Base-by-base conservation (phyloP, 1,284 basidiomycete species). In the Austroboletus novae-zelandiae region DNA sequence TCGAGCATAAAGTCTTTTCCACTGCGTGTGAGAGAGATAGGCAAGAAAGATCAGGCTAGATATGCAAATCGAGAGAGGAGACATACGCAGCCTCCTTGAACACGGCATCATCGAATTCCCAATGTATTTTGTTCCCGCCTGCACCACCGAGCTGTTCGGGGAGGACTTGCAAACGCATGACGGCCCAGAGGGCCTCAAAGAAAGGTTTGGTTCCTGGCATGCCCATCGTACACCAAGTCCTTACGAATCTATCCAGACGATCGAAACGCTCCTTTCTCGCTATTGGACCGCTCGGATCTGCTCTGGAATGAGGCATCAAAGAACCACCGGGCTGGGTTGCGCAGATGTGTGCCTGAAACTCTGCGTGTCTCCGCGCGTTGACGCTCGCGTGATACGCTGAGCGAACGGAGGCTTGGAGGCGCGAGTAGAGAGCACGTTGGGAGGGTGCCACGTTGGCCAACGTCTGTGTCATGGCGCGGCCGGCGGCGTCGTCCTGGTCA, bases 1-100 rank as follows among this genome's bases (percentile, higher is more conserved):
- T 90, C 88, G 40, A 86, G 73, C 85, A 91, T 90, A 62, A 91
- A 89, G 58, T 89, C 83, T 70, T 89, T 89, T 53, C 88, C 88
- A 64, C 88, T 90, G 67, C 46, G 61, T 53, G 58, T 56, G 56
- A 55, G 47, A 61, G 48, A 37, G 25, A 17, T 37, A 42, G 55
- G 23, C 39, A 25, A 52, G 20, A 39, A 37, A 47, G 40, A 45
- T 63, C 27, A 67, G 41, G 50, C 37, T 18, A 43, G 36, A 32
- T 9, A 42, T 32, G 13, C n/a, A 46, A 43, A 32, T 25, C 20
- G 23, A 40, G 49, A 51, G 50, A 54, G 55, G 49, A 13, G 34
- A 79, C 87, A 75, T 74, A 89, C 87, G 85, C 88, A 59, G 88
- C 78, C 69, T 91, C 88, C 63, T 88, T 87, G 71, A 90, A 87